These are phyloP conservation scores for Urochloa ruziziensis DNA, from an alignment of 176 grass and related monocot species.

Conservation along the genomic window DNA sequence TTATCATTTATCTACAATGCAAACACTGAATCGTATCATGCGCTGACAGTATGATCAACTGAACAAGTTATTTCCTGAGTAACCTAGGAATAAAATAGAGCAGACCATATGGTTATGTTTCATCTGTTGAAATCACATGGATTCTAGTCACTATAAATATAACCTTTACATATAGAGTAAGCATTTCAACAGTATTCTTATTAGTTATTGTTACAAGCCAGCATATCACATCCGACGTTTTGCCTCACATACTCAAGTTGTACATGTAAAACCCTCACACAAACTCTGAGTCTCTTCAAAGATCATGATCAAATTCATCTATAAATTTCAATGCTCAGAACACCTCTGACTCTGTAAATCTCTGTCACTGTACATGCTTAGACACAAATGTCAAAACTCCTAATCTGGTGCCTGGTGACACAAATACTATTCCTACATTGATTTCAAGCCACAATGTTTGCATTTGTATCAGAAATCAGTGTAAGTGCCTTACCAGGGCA, in stretches of 20 bases:
- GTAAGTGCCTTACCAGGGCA: constrained; percentile 63
- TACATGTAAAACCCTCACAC: neutral
- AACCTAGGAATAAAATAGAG: neutral
- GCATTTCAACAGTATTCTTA: neutral
- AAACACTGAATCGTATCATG: neutral
- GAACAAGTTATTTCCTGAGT: constrained; percentile 2
- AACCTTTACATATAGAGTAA: neutral
- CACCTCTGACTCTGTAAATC: neutral
- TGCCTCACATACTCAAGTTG: neutral
- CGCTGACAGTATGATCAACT: neutral
- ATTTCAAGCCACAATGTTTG: neutral
- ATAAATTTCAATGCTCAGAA: constrained; percentile 4
- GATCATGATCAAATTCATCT: neutral
- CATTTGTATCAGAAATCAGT: neutral
- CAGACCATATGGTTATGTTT: neutral
- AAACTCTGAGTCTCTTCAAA: neutral
- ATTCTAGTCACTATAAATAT: constrained; percentile 3
- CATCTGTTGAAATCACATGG: neutral
- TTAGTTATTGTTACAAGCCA: neutral
- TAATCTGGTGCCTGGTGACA: neutral
- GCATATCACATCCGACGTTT: neutral
- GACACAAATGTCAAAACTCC: neutral
- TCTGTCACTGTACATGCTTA: neutral
- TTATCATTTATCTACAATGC: neutral
- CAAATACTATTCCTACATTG: neutral